Percentiles rank a stretch among this genome's conserved stretches.
phyloP scores from a whole-genome alignment of 257 asterid species.

The Salvia splendens region DNA sequence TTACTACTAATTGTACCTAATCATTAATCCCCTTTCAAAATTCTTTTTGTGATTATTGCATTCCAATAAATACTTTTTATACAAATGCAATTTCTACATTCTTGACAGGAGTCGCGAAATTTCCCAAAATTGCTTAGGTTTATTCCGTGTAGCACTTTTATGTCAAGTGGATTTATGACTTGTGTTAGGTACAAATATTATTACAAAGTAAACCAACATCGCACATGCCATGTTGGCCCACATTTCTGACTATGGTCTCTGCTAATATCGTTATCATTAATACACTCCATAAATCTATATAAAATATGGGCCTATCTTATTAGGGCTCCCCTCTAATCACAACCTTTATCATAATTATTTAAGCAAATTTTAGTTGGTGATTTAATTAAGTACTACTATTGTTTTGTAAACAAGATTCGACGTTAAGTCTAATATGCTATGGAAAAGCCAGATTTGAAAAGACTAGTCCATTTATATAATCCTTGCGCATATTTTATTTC shows the following conservation, averaged over 20 bases:
- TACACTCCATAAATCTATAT: constrained; percentile 25
- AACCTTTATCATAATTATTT: constrained; percentile 5
- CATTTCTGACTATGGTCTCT: constrained; percentile 42
- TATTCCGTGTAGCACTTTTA: neutral
- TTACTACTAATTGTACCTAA: too few relatives aligned
- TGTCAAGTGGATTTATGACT: constrained; percentile 21
- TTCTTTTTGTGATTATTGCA: neutral
- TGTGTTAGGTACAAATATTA: constrained; percentile 39
- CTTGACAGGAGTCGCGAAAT: neutral
- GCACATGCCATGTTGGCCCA: constrained; percentile 57
- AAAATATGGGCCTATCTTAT: constrained; percentile 24
- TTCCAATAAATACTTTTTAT: neutral
- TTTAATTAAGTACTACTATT: constrained; percentile 21
- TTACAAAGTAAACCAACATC: constrained; percentile 37
- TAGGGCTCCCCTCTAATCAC: constrained; percentile 7
- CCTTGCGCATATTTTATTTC: constrained; percentile 5
- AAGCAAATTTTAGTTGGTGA: constrained; percentile 21
- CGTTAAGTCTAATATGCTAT: constrained; percentile 13
- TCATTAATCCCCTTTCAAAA: neutral
- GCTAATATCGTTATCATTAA: constrained; percentile 43
- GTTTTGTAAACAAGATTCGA: neutral
- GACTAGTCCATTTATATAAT: constrained; percentile 18
- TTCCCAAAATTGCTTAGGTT: neutral
- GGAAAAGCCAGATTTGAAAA: constrained; percentile 32
- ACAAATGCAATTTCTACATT: neutral